These are phyloP conservation scores for Pseudogymnoascus sp. DNA, from an alignment of 2,329 filamentous ascomycete species.

Conservation along the genomic window DNA sequence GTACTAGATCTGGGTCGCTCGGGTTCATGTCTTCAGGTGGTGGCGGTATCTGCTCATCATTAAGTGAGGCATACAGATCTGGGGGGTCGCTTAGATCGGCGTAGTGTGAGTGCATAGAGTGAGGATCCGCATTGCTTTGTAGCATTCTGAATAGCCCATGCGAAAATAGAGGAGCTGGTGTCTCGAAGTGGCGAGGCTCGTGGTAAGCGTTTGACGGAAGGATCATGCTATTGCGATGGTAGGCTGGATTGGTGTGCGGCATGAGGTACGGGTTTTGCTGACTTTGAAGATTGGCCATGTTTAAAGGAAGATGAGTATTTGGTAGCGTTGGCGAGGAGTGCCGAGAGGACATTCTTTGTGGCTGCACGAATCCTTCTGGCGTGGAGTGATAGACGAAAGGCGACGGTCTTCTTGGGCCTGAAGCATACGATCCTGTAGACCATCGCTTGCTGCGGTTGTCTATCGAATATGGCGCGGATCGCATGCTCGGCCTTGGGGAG, in stretches of 20 bases:
- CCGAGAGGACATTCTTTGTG: conserved; percentile 45
- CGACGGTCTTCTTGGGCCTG: conserved; percentile 47
- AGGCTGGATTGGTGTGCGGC: conserved; percentile 40
- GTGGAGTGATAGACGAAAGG: conserved; percentile 56
- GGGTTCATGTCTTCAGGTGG: conserved; percentile 78
- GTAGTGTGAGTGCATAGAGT: conserved; percentile 60
- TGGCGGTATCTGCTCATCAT: conserved; percentile 65
- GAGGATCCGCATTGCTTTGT: conserved; percentile 65
- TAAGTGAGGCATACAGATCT: conserved; percentile 66
- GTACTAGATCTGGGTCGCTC: conserved; percentile 63
- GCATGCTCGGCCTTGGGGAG: conserved; percentile 58
- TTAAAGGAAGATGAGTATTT: conserved; percentile 39
- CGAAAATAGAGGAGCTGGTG: conserved; percentile 54
- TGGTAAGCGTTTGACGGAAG: conserved; percentile 43
- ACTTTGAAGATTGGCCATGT: conserved; percentile 46
- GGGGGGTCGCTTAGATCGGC: conserved; percentile 68
- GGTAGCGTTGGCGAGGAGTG: conserved; percentile 38
- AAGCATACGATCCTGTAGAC: conserved; percentile 67
- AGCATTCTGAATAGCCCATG: conserved; percentile 67
- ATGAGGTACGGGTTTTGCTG: conserved; percentile 50
- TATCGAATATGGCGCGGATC: conserved; percentile 63
- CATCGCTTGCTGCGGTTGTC: conserved; percentile 65
- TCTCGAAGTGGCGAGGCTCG: conserved; percentile 46
- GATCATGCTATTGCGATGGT: conserved; percentile 50
- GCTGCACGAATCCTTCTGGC: conserved; percentile 48